Base-by-base conservation (phyloP, 192 early-diverging fungal species). In the Backusella macrospora region DNA sequence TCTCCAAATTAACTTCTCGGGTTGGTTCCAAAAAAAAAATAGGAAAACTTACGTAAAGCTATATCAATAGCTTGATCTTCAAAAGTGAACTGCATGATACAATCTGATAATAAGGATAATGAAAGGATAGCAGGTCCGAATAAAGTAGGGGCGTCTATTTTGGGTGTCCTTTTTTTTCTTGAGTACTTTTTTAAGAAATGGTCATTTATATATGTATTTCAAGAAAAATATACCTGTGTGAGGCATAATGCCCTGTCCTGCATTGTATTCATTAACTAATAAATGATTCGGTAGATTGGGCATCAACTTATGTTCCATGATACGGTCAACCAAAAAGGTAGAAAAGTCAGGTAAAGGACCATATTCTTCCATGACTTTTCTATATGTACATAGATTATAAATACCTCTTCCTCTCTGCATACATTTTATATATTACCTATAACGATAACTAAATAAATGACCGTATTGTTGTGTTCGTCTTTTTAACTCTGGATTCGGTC, bases 381-480 rank as follows among this genome's bases (percentile, higher is more conserved):
- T 89, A 69, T 70, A 42, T 55, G 16, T 38, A 3, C 4, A 23
- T 46, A 71, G 42, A 29, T 55, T 15, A 70, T 14, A 52, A 62
- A 0, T 18, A 49, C n/a, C 29, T 34, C 29, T 34, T 2, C 29
- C 10, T 3, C 40, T 26, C 55, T 37, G 13, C 13, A 16, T 42
- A 29, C 14, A 71, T n/a, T n/a, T n/a, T n/a, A 34, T 34, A 39
- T 39, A 18, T 78, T 81, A 87, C 88, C 88, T 72, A 44, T 85
- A 83, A 45, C 86, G 81, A 78, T 86, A 90, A 62, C 84, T 90
- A 66, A 92, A 93, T 15, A 86, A 72, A 64, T 86, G 77, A 4
- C 92, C 92, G 75, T 89, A 92, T 65, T 92, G 90, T 72, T 90
- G 89, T 7, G 90, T 91, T 29, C 92, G 77, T 63, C 92, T 73